Conservation (phyloP, 2,329 filamentous ascomycete genomes). For the Whalleya microplaca region DNA sequence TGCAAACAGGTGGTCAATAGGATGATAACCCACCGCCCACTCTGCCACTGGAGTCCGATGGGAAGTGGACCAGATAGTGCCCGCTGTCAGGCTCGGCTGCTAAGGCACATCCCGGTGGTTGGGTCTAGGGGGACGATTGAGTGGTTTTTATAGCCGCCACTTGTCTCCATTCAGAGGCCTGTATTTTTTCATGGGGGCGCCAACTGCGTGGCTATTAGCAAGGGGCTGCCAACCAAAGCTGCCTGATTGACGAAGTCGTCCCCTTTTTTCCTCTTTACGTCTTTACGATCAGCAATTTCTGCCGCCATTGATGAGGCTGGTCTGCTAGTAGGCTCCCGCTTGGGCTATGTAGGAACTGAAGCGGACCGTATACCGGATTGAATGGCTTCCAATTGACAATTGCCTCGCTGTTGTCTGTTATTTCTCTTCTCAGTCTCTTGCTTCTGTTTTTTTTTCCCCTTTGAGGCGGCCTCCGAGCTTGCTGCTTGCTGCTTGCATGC, state of each 20-base stretch:
- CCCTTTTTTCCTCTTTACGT: constrained; percentile 11
- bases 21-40: constrained; percentile 2
- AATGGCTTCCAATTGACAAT: background rate
- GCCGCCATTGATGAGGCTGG: constrained; percentile 10
- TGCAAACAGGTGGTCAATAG: constrained; percentile 9
- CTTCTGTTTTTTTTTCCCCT: constrained; percentile 2
- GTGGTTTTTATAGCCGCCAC: constrained; percentile 33
- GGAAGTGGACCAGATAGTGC: constrained; percentile 14
- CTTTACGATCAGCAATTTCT: constrained; percentile 20
- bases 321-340: background rate
- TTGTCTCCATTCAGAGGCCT: constrained; percentile 37
- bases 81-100: constrained; percentile 14
- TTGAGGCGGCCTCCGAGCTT: constrained; percentile 13
- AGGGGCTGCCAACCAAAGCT: constrained; percentile 19
- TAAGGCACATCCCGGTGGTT: background rate
- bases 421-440: background rate
- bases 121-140: constrained; percentile 8
- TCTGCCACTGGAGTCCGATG: constrained; percentile 5
- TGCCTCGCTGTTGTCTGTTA: background rate
- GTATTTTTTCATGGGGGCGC: constrained; percentile 14
- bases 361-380: background rate
- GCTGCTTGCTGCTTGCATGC: background rate
- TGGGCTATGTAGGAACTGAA: background rate
- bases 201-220: constrained; percentile 7
- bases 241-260: constrained; percentile 14